phyloP scores from a whole-genome alignment of 208 protist species.

The Leptomonas pyrrhocoris region DNA sequence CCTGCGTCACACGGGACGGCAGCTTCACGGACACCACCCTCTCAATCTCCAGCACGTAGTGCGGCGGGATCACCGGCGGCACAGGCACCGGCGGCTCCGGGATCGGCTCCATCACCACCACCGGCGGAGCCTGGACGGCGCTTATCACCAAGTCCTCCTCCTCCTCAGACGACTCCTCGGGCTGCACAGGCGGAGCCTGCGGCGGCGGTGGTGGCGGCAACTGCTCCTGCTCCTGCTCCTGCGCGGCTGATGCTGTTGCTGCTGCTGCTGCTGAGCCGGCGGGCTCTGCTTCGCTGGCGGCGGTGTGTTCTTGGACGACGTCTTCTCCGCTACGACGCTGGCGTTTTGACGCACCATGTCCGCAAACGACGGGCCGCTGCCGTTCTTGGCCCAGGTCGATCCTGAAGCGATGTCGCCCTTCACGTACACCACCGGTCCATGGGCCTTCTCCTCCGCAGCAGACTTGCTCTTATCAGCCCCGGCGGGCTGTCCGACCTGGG shows the following conservation, averaged over 20 bases:
- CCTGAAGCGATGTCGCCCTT: constrained; percentile 40
- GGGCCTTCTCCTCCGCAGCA: constrained; percentile 17
- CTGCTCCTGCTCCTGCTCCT: constrained; percentile 2
- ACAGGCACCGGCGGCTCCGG: constrained; percentile 39
- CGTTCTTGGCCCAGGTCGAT: constrained; percentile 58
- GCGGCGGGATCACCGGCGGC: constrained; percentile 31
- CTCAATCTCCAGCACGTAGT: constrained; percentile 76
- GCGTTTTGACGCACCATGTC: constrained; percentile 57
- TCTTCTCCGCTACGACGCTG: constrained; percentile 20
- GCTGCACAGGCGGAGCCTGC: constrained; percentile 13
- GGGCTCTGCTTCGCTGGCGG: constrained; percentile 12
- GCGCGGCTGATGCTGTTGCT: neutral
- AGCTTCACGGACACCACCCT: constrained; percentile 50
- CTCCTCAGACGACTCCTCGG: constrained; percentile 23
- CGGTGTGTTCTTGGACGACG: constrained; percentile 2
- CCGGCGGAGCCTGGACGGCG: constrained; percentile 25
- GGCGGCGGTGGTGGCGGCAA: constrained; percentile 3
- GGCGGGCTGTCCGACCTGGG: constrained; percentile 14
- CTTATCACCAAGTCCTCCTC: constrained; percentile 20
- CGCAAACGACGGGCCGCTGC: constrained; percentile 63
- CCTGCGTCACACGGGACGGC: constrained; percentile 39
- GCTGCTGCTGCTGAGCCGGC: constrained; percentile 10
- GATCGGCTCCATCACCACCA: constrained; percentile 41
- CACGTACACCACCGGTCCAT: constrained; percentile 46
- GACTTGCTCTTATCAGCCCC: constrained; percentile 19